A percentile compares a stretch with the other conserved stretches of the same genome.
These are phyloP conservation scores for Fusarium pseudocircinatum DNA, from an alignment of 2,329 filamentous ascomycete genomes.

Conservation along the genomic window DNA sequence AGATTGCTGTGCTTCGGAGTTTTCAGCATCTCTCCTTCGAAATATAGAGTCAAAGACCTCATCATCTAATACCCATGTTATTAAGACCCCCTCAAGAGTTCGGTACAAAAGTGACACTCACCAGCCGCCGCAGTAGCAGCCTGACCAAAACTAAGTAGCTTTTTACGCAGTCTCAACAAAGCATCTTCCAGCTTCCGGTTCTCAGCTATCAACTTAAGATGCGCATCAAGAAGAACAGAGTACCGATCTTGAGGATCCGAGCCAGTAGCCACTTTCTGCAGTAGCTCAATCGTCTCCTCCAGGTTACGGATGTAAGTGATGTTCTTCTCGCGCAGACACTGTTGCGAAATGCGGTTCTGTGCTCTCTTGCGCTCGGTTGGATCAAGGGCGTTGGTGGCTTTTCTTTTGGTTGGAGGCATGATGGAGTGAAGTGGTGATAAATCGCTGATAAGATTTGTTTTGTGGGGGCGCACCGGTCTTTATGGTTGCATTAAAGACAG, in stretches of 20 bases:
- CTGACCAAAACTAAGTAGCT: not conserved
- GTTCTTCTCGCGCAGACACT: not conserved
- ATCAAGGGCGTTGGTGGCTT: not conserved
- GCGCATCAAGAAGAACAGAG: not conserved
- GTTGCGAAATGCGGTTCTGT: not conserved
- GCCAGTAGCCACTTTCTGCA: not conserved
- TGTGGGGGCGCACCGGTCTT: not conserved
- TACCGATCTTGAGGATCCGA: not conserved
- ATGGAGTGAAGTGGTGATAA: not conserved
- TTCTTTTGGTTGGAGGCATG: not conserved
- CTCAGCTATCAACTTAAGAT: not conserved
- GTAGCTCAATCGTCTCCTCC: not conserved
- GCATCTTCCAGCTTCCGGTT: not conserved
- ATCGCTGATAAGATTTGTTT: not conserved
- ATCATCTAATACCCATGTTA: not conserved
- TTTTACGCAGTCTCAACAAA: not conserved
- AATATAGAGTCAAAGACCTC: not conserved
- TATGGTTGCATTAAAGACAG: too few species aligned
- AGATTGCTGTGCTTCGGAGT: not conserved
- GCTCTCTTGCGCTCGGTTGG: not conserved
- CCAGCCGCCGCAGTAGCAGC: not conserved
- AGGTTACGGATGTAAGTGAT: not conserved
- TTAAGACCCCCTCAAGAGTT: not conserved
- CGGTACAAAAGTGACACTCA: not conserved
- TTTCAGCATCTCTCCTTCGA: not conserved